Evolutionary conservation across 371 early-diverging fungal species (phyloP).

Genomic region (Furculomyces boomerangus): DNA sequence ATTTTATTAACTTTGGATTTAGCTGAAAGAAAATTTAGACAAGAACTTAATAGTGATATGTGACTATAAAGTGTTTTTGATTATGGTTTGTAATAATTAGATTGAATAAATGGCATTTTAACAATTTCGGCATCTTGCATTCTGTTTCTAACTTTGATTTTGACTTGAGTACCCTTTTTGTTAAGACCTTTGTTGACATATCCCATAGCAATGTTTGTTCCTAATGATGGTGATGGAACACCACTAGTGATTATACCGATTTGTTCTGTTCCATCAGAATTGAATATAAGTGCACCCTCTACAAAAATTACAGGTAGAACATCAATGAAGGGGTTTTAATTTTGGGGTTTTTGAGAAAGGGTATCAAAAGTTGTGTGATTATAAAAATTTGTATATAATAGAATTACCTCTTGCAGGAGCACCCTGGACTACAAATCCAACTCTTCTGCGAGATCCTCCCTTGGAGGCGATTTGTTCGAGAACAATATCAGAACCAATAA

Average conservation of each 20-base stretch:
- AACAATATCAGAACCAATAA: slow-evolving; percentile 78
- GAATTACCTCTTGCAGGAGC: slow-evolving; percentile 93
- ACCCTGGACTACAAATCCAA: slow-evolving; percentile 75
- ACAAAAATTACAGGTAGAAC: too few species aligned
- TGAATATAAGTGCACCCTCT: slow-evolving; percentile 13
- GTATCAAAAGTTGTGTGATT: too few species aligned
- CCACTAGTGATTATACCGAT: slow-evolving; percentile 79
- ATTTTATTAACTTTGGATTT: too few species aligned
- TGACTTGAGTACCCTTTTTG: slow-evolving; percentile 71
- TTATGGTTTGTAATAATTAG: slow-evolving; percentile 41
- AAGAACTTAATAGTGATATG: too few species aligned
- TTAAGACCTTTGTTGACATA: slow-evolving; percentile 74
- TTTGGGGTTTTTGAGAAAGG: too few species aligned
- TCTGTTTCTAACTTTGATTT: slow-evolving; percentile 76
- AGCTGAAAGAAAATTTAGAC: too few species aligned
- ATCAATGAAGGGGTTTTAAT: too few species aligned
- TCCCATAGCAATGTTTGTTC: slow-evolving; percentile 95
- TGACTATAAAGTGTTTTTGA: neutral
- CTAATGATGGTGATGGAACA: slow-evolving; percentile 78
- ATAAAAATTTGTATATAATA: too few species aligned
- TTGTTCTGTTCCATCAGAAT: slow-evolving; percentile 12
- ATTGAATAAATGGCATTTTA: slow-evolving; percentile 92
- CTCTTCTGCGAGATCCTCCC: slow-evolving; percentile 65
- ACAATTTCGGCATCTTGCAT: slow-evolving; percentile 61
- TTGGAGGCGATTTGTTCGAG: slow-evolving; percentile 56